A percentile compares a stretch with the other conserved stretches of the same genome.
phyloP scores from a whole-genome alignment of 495 filamentous ascomycete genomes.

The Tuber microsphaerosporum region DNA sequence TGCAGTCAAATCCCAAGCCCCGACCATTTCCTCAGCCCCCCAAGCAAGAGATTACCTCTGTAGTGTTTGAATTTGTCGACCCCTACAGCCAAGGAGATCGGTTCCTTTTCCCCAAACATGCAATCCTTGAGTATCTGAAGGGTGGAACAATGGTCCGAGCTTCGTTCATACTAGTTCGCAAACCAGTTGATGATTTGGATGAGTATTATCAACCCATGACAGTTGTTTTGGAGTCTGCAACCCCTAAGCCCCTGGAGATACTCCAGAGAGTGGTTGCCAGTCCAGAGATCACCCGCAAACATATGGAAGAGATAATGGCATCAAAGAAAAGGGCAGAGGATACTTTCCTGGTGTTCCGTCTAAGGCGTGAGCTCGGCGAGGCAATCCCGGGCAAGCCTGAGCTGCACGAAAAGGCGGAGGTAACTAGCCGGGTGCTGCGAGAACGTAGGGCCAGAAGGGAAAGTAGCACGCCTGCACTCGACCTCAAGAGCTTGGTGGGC shows the following conservation, averaged over 20 bases:
- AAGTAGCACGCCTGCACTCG: slow-evolving; percentile 28
- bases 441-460: slow-evolving; percentile 31
- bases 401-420: slow-evolving; percentile 16
- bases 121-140: slow-evolving; percentile 64
- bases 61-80: slow-evolving; percentile 78
- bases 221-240: slow-evolving; percentile 44
- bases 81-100: slow-evolving; percentile 70
- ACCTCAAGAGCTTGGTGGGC: slow-evolving; percentile 19
- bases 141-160: slow-evolving; percentile 51
- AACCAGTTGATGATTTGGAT: slow-evolving; percentile 46
- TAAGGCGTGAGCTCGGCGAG: slow-evolving; percentile 31
- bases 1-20: slow-evolving; percentile 41
- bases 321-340: slow-evolving; percentile 40
- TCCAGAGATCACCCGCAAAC: slow-evolving; percentile 30
- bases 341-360: slow-evolving; percentile 36
- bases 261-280: slow-evolving; percentile 37
- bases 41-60: slow-evolving; percentile 59
- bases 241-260: slow-evolving; percentile 33
- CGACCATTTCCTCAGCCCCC: slow-evolving; percentile 39
- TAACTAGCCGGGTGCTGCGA: slow-evolving; percentile 11
- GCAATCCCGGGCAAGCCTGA: slow-evolving; percentile 20
- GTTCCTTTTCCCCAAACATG: slow-evolving; percentile 80
- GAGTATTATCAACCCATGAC: slow-evolving; percentile 92
- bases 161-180: slow-evolving; percentile 61
- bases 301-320: slow-evolving; percentile 40